phyloP scores from a whole-genome alignment of 2,329 filamentous ascomycete genomes.

The Colletotrichum spaethianum region DNA sequence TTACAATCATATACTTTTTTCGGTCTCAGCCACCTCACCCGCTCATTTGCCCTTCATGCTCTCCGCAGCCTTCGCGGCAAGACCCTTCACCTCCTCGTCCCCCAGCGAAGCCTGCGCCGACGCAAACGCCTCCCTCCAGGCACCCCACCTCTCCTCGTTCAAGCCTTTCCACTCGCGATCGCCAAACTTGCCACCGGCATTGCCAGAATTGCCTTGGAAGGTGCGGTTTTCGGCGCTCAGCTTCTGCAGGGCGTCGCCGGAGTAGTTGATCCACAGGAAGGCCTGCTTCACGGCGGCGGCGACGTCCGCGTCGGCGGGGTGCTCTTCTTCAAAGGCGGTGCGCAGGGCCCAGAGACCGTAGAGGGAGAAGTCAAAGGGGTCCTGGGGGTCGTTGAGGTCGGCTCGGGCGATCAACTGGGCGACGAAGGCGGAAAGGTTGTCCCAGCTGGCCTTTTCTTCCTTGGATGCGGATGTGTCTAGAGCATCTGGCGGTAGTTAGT shows the following conservation, averaged over 20 bases:
- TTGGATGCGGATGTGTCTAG: slow-evolving; percentile 38
- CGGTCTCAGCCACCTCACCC: too few relatives aligned
- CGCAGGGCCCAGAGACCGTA: slow-evolving; percentile 49
- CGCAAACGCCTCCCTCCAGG: slow-evolving; percentile 45
- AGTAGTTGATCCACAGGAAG: slow-evolving; percentile 45
- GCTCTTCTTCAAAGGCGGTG: slow-evolving; percentile 46
- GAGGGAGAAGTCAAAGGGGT: slow-evolving; percentile 46
- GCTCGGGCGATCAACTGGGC: slow-evolving; percentile 46
- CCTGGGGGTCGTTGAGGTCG: slow-evolving; percentile 5
- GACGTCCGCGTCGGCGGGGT: slow-evolving; percentile 4
- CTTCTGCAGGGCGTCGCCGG: slow-evolving; percentile 39
- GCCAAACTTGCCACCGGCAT: slow-evolving; percentile 40
- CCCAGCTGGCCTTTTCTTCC: slow-evolving; percentile 35
- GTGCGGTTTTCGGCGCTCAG: slow-evolving; percentile 28
- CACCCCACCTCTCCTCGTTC: slow-evolving; percentile 45
- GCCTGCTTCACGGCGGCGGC: slow-evolving; percentile 43
- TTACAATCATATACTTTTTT: not conserved
- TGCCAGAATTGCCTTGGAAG: slow-evolving; percentile 42
- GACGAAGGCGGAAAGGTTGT: slow-evolving; percentile 45
- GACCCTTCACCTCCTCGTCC: slow-evolving; percentile 9
- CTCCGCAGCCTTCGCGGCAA: slow-evolving; percentile 6
- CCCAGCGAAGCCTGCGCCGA: not conserved
- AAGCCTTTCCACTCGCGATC: slow-evolving; percentile 47
- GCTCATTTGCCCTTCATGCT: slow-evolving; percentile 29
- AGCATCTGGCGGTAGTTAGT: slow-evolving; percentile 34